Percentiles rank a stretch among this genome's conserved stretches.
Evolutionary conservation across 2,329 filamentous ascomycete species (phyloP).

Genomic region (Dothideomycetes sp.): DNA sequence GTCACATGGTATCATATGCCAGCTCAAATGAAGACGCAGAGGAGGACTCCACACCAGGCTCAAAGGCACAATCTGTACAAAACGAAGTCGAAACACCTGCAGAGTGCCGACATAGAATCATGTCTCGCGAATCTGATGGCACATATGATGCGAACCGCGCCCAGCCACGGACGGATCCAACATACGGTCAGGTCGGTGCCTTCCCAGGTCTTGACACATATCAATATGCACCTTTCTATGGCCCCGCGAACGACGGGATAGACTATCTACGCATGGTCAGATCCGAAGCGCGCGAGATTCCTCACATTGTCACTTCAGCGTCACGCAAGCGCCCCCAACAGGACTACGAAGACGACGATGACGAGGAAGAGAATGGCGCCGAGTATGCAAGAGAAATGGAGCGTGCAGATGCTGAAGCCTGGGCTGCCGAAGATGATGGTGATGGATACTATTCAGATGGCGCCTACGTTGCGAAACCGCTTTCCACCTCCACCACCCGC

Average conservation of each 20-base stretch:
- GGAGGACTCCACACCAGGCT: background rate
- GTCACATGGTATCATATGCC: slow-evolving; percentile 9
- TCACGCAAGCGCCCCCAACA: background rate
- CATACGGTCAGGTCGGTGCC: slow-evolving; percentile 61
- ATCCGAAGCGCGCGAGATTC: slow-evolving; percentile 63
- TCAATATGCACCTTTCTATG: slow-evolving; percentile 54
- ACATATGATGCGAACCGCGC: slow-evolving; percentile 1
- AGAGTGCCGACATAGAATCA: slow-evolving; percentile 2
- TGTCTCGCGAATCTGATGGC: slow-evolving; percentile 2
- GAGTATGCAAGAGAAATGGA: slow-evolving; percentile 29
- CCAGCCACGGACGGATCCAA: slow-evolving; percentile 44
- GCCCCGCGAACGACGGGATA: slow-evolving; percentile 53
- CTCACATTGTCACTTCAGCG: slow-evolving; percentile 57
- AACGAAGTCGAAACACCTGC: slow-evolving; percentile 1
- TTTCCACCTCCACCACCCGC: slow-evolving; percentile 14
- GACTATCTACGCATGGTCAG: slow-evolving; percentile 62
- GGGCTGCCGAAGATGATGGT: slow-evolving; percentile 46
- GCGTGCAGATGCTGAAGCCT: no score
- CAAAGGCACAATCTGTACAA: background rate
- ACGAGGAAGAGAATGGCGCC: slow-evolving; percentile 14
- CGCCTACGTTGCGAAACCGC: slow-evolving; percentile 58
- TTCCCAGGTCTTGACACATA: slow-evolving; percentile 51
- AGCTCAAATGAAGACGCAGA: slow-evolving; percentile 5
- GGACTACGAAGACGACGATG: background rate
- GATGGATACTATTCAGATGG: slow-evolving; percentile 66